These are phyloP conservation scores for Ballota nigra DNA, from an alignment of 257 asterid species.

Conservation along the genomic window DNA sequence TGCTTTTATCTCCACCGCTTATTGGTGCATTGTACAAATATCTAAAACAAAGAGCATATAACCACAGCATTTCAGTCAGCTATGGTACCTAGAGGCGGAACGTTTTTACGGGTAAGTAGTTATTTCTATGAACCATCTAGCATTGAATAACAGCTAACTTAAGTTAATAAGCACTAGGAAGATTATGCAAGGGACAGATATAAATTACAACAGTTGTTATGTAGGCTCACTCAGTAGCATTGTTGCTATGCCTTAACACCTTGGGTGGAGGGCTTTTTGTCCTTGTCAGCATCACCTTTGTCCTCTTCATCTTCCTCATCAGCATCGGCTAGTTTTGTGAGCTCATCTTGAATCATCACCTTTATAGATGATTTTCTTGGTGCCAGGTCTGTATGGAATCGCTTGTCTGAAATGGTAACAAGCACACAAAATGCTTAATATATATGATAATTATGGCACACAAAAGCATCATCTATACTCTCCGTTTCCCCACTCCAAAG, in stretches of 20 bases:
- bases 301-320: slow-evolving; percentile 64
- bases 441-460: background rate
- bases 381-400: slow-evolving; percentile 52
- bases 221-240: slow-evolving; percentile 2
- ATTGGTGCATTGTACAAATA: background rate
- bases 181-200: background rate
- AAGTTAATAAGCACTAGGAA: background rate
- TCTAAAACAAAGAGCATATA: background rate
- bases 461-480: background rate
- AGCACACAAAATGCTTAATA: background rate
- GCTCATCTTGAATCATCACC: slow-evolving; percentile 90
- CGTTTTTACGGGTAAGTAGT: background rate
- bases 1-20: background rate
- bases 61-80: background rate
- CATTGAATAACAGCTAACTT: slow-evolving; percentile 21
- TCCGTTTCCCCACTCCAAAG: background rate
- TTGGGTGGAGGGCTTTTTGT: slow-evolving; percentile 35
- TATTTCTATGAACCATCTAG: slow-evolving; percentile 10
- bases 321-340: slow-evolving; percentile 80
- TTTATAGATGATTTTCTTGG: slow-evolving; percentile 47
- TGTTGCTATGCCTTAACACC: slow-evolving; percentile 55
- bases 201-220: slow-evolving; percentile 19
- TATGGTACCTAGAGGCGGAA: background rate
- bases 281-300: slow-evolving; percentile 36
- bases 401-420: slow-evolving; percentile 46